phyloP scores from a whole-genome alignment of 495 filamentous ascomycete genomes.

The Penicillium steckii region DNA sequence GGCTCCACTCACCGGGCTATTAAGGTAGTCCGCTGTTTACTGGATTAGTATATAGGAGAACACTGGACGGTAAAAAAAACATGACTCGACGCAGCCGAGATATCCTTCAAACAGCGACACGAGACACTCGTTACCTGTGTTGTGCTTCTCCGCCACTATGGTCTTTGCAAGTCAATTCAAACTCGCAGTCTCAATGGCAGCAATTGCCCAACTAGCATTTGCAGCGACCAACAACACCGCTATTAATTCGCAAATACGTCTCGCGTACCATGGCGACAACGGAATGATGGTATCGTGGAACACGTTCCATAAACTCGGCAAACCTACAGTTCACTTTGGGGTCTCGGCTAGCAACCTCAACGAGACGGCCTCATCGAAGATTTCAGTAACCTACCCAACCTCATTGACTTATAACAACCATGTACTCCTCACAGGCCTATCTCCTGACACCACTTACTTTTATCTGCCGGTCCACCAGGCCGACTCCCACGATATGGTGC shows the following conservation, averaged over 20 bases:
- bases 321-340: conserved; percentile 8
- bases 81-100: neutral
- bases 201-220: conserved; percentile 2
- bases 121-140: too few species aligned
- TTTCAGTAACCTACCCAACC: conserved; percentile 19
- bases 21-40: neutral
- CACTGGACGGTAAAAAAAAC: neutral
- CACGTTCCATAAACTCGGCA: conserved; percentile 5
- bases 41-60: neutral
- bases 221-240: neutral
- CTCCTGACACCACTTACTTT: conserved; percentile 13
- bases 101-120: neutral
- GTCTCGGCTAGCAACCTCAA: neutral
- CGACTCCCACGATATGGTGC: neutral
- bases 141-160: neutral
- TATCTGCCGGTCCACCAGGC: conserved; percentile 1
- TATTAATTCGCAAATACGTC: conserved; percentile 22
- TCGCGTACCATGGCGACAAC: conserved; percentile 12
- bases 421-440: conserved; percentile 8
- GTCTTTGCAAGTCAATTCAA: conserved; percentile 3
- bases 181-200: conserved; percentile 3
- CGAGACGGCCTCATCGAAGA: conserved; percentile 3
- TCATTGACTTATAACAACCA: conserved; percentile 19
- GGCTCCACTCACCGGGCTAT: neutral
- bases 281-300: conserved; percentile 16